These are phyloP conservation scores for Ustilago trichophora DNA, from an alignment of 1,284 basidiomycete species.

Conservation along the genomic window DNA sequence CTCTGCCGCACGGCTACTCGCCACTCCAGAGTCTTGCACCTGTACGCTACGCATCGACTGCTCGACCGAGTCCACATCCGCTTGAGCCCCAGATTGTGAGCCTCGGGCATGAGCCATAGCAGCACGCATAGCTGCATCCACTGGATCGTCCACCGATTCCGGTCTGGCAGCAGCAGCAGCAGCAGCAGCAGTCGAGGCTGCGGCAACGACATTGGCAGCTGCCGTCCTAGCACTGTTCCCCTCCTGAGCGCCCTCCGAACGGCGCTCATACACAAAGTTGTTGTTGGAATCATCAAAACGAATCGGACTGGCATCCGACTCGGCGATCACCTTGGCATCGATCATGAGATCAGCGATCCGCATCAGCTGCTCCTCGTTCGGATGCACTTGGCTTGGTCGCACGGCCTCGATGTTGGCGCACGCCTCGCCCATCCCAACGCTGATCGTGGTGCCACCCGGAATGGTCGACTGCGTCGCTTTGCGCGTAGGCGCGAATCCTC, in stretches of 20 bases:
- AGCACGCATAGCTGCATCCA: constrained; percentile 60
- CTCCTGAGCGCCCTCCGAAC: not conserved
- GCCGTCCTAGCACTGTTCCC: not conserved
- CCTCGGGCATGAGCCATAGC: constrained; percentile 24
- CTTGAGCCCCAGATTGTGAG: not conserved
- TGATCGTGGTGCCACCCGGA: constrained; percentile 32
- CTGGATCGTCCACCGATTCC: constrained; percentile 52
- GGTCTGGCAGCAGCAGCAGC: constrained; percentile 14
- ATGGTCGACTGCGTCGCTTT: constrained; percentile 67
- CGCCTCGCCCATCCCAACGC: constrained; percentile 49
- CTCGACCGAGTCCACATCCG: constrained; percentile 19
- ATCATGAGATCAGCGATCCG: constrained; percentile 83
- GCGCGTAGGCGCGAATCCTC: constrained; percentile 84
- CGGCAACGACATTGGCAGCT: not conserved
- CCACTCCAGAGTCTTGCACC: constrained; percentile 20
- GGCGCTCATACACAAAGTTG: constrained; percentile 40
- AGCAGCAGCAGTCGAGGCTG: not conserved
- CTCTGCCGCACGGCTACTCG: not conserved
- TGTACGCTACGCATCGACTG: constrained; percentile 35
- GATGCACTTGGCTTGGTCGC: constrained; percentile 74
- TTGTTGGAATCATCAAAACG: constrained; percentile 53
- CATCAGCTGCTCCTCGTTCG: constrained; percentile 94
- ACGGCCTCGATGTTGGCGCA: constrained; percentile 32
- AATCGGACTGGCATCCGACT: constrained; percentile 68
- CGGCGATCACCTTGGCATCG: constrained; percentile 76